Conservation (phyloP, 495 filamentous ascomycete genomes). For the Stereocaulon alpinum region DNA sequence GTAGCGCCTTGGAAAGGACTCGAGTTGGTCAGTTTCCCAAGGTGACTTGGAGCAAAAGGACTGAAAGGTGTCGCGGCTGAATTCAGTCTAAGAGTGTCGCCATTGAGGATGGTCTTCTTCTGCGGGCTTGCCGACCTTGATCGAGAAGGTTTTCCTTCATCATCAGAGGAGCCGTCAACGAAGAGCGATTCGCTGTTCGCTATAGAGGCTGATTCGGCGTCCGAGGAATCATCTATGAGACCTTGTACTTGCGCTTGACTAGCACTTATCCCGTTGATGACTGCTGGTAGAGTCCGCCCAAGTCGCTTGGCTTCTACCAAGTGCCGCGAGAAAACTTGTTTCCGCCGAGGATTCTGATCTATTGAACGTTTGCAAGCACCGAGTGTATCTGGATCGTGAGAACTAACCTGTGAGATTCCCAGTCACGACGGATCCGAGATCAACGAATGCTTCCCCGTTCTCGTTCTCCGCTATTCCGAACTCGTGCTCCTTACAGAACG, state of each 20-base stretch:
- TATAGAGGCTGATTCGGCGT: slow-evolving; percentile 13
- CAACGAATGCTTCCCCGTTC: slow-evolving; percentile 42
- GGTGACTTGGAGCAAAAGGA: neutral
- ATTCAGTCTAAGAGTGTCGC: slow-evolving; percentile 8
- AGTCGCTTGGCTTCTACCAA: slow-evolving; percentile 42
- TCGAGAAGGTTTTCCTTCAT: slow-evolving; percentile 8
- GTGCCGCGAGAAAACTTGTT: slow-evolving; percentile 40
- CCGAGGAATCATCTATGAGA: slow-evolving; percentile 34
- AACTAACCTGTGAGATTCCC: slow-evolving; percentile 22
- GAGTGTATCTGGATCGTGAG: neutral
- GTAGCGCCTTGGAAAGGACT: slow-evolving; percentile 1
- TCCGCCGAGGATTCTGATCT: slow-evolving; percentile 24
- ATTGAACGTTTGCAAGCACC: slow-evolving; percentile 5
- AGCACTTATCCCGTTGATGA: slow-evolving; percentile 43
- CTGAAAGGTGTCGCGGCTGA: neutral
- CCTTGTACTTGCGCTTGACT: slow-evolving; percentile 36
- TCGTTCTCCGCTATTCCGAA: slow-evolving; percentile 48
- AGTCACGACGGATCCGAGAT: slow-evolving; percentile 23
- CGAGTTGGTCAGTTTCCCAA: neutral
- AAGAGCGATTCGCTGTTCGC: slow-evolving; percentile 35
- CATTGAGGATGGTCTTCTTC: neutral
- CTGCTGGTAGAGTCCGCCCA: slow-evolving; percentile 37
- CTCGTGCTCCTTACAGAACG: slow-evolving; percentile 60
- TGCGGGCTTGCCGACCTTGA: slow-evolving; percentile 11
- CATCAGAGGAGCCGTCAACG: slow-evolving; percentile 34